A percentile compares a stretch with the other conserved stretches of the same genome.
phyloP scores from a whole-genome alignment of 2,329 filamentous ascomycete species.

The Scleromitrula shiraiana region DNA sequence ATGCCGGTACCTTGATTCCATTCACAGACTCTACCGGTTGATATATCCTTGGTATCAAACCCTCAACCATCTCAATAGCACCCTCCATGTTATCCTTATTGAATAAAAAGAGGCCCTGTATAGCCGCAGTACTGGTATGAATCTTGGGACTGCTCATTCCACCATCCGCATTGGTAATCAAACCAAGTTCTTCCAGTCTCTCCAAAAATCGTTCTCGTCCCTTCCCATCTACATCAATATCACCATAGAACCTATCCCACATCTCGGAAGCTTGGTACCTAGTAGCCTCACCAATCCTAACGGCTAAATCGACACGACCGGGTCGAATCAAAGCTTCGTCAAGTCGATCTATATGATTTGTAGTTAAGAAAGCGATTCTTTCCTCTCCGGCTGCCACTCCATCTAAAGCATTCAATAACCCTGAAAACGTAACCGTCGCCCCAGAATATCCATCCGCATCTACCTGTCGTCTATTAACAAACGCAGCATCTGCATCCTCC shows the following conservation, averaged over 20 bases:
- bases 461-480: conserved; percentile 53
- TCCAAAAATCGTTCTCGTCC: conserved; percentile 62
- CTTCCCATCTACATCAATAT: conserved; percentile 58
- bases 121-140: conserved; percentile 76
- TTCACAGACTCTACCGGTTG: conserved; percentile 32
- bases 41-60: conserved; percentile 50
- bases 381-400: conserved; percentile 94
- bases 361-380: conserved; percentile 88
- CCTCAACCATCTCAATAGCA: conserved; percentile 72
- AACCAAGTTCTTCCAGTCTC: conserved; percentile 58
- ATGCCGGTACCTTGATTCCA: conserved; percentile 7
- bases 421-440: conserved; percentile 67
- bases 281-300: conserved; percentile 81
- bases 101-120: conserved; percentile 91
- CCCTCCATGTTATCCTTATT: conserved; percentile 89
- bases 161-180: conserved; percentile 49
- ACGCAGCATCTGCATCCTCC: conserved; percentile 46
- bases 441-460: conserved; percentile 26
- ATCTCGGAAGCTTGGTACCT: conserved; percentile 76
- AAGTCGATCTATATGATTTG: conserved; percentile 85
- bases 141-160: conserved; percentile 15
- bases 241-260: conserved; percentile 93
- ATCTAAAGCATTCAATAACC: conserved; percentile 76
- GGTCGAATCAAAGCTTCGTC: conserved; percentile 82
- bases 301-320: conserved; percentile 87